A percentile compares a stretch with the other conserved stretches of the same genome.
These are phyloP conservation scores for Thermomyces lanuginosus DNA, from an alignment of 2,329 filamentous ascomycete genomes.

Conservation along the genomic window DNA sequence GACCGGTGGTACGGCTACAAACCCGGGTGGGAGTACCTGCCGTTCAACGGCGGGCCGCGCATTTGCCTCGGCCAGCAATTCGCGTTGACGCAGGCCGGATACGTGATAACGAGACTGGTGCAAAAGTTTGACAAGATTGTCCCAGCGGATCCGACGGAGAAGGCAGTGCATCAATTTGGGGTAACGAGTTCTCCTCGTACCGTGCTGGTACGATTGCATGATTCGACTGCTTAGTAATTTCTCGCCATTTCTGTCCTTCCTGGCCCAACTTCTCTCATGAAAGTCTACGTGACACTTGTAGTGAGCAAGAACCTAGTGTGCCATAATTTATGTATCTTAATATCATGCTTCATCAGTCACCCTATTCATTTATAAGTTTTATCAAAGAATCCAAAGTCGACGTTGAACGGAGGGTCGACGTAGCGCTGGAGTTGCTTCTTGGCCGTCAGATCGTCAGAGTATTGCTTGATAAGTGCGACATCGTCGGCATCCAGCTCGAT, in stretches of 20 bases:
- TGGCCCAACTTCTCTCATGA: too few species aligned
- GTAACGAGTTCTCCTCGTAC: too few species aligned
- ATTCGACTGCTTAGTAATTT: too few species aligned
- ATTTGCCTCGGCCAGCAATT: constrained; percentile 12
- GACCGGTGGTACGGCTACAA: constrained; percentile 12
- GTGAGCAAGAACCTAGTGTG: too few species aligned
- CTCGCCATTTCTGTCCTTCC: too few species aligned
- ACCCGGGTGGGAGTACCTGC: constrained; percentile 10
- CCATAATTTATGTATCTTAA: too few species aligned
- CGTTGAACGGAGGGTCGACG: constrained; percentile 52
- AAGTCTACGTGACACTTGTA: too few species aligned
- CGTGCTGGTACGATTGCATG: too few species aligned
- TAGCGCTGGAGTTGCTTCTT: constrained; percentile 29
- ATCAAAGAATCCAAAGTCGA: constrained; percentile 58
- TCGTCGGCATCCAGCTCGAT: constrained; percentile 24
- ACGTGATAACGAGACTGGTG: constrained; percentile 4
- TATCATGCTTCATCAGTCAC: too few species aligned
- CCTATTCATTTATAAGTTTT: too few species aligned
- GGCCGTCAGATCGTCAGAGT: constrained; percentile 18
- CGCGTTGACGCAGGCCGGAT: constrained; percentile 6
- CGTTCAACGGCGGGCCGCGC: constrained; percentile 13
- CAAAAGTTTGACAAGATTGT: constrained; percentile 5
- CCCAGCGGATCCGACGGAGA: constrained; percentile 4
- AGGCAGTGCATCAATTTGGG: too few species aligned
- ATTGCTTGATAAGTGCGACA: constrained; percentile 22